phyloP scores from a whole-genome alignment of 1,139 yeast species.

The Yamadazyma dendronema region DNA sequence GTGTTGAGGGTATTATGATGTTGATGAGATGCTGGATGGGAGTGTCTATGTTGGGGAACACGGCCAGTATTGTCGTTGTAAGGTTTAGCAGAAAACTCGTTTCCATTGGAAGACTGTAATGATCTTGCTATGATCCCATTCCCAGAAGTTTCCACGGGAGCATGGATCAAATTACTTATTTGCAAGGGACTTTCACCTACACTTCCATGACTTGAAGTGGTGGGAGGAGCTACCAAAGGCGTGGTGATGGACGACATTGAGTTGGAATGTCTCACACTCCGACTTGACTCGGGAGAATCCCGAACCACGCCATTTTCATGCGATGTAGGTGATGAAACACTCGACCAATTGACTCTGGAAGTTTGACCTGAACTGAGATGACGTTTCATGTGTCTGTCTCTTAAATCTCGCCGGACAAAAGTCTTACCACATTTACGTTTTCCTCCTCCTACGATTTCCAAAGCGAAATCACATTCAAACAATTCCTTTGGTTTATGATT shows the following conservation, averaged over 20 bases:
- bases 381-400: conserved; percentile 38
- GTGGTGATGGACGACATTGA: not conserved
- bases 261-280: not conserved
- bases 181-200: conserved; percentile 18
- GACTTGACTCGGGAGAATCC: conserved; percentile 7
- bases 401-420: conserved; percentile 43
- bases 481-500: conserved; percentile 42
- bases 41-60: no score
- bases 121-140: not conserved
- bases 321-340: conserved; percentile 11
- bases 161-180: conserved; percentile 21
- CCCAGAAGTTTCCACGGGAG: conserved; percentile 6
- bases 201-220: not conserved
- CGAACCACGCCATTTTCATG: conserved; percentile 6
- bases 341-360: conserved; percentile 15
- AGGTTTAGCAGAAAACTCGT: no score
- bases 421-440: conserved; percentile 37
- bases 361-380: conserved; percentile 19
- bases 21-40: no score
- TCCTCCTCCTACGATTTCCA: conserved; percentile 27
- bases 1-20: not conserved
- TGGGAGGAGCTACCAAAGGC: not conserved
- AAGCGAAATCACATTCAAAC: conserved; percentile 33
- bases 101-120: not conserved
- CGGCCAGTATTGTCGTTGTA: no score